Conservation (phyloP, 108 stramenopile genomes). For the Chaetoceros muelleri region DNA sequence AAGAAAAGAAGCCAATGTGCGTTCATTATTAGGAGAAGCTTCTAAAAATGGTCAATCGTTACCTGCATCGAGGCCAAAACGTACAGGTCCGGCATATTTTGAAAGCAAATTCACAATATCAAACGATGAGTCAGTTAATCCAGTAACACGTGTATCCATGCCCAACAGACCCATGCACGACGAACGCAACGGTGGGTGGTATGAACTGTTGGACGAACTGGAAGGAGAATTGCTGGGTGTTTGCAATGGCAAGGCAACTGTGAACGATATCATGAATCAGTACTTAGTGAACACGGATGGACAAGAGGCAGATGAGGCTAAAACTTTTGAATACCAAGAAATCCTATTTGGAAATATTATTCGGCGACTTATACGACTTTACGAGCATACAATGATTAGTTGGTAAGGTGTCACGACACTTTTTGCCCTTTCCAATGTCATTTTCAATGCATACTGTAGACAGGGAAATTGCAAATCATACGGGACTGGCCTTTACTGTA, state of each 20-base stretch:
- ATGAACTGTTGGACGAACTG: conserved; percentile 65
- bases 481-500: no score
- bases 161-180: conserved; percentile 71
- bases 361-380: conserved; percentile 56
- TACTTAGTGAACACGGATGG: conserved; percentile 39
- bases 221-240: conserved; percentile 67
- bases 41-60: conserved; percentile 23
- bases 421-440: no score
- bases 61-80: conserved; percentile 42
- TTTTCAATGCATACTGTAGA: no score
- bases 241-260: conserved; percentile 57
- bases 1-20: conserved; percentile 53
- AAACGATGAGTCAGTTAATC: conserved; percentile 24
- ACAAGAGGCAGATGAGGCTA: conserved; percentile 23
- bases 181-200: conserved; percentile 52
- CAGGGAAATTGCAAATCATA: no score
- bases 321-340: conserved; percentile 33
- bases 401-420: conserved; percentile 46
- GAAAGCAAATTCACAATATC: conserved; percentile 39
- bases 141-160: conserved; percentile 63
- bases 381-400: conserved; percentile 68
- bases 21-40: conserved; percentile 52
- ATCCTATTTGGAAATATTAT: conserved; percentile 55
- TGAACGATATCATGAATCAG: conserved; percentile 67
- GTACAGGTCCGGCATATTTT: conserved; percentile 45